Percentiles rank a stretch among this genome's conserved stretches.
Evolutionary conservation across 108 stramenopile species (phyloP).

Genomic region (Cyclotella choctawhatcheeana): DNA sequence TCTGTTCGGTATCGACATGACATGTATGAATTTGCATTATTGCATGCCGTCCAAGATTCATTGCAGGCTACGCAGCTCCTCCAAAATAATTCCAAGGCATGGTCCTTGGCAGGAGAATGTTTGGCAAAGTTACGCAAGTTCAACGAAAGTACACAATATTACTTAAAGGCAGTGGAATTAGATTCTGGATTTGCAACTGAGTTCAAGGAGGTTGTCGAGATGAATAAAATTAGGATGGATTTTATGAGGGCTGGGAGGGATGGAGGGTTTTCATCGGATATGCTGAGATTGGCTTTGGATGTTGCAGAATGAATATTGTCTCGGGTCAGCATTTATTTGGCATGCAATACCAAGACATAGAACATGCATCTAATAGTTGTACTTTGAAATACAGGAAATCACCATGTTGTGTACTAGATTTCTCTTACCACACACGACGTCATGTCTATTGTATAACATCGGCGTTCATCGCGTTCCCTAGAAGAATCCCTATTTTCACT

Average conservation of each 20-base stretch:
- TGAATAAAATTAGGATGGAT: constrained; percentile 58
- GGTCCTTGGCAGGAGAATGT: constrained; percentile 72
- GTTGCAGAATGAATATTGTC: constrained; percentile 47
- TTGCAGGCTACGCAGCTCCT: constrained; percentile 74
- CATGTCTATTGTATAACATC: no score
- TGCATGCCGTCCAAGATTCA: constrained; percentile 76
- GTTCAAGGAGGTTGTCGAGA: constrained; percentile 57
- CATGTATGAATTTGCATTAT: constrained; percentile 78
- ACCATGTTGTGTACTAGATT: no score
- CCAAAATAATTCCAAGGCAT: constrained; percentile 58
- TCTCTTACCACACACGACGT: no score
- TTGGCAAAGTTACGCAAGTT: constrained; percentile 74
- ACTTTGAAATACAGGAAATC: no score
- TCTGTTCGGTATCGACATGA: constrained; percentile 76
- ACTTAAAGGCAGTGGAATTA: constrained; percentile 65
- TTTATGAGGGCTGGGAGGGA: constrained; percentile 60
- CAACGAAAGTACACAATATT: constrained; percentile 69
- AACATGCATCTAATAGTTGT: no score
- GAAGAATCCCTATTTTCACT: no score
- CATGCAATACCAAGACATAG: no score
- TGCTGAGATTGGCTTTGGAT: constrained; percentile 77
- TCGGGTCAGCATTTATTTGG: no score
- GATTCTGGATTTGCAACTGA: constrained; percentile 54
- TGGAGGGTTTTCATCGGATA: constrained; percentile 76
- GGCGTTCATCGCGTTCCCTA: no score